Base-by-base conservation (phyloP, 202 grass and related monocot species). In the Zizania palustris region DNA sequence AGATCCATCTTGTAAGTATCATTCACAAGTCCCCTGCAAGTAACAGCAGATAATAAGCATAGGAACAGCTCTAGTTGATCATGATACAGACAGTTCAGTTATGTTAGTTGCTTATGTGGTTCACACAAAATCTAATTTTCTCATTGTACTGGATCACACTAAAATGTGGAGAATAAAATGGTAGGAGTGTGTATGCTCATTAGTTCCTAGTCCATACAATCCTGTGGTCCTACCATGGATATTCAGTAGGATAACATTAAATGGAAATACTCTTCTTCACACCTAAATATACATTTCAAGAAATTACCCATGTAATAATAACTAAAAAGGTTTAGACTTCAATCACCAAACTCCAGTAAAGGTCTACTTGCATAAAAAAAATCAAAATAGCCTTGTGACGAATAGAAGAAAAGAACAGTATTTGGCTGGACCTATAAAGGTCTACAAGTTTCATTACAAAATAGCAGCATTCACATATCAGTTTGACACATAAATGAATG, bases 1-100 rank as follows among this genome's bases (percentile, higher is more conserved):
- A 99, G 89, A 70, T 99, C 92, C 91, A 92, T 99, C 84, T 91
- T 99, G 57, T 99, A 98, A 57, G 91, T 98, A 76, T 99, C 96
- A 74, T 99, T 99, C 66, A 96, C 96, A 33, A 99, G 81, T 64
- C 96, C 96, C 96, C 96, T 99, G 63, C 79, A 86, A 69, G 46
- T 68, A 74, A 77, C 6, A 76, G 49, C 60, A 45, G 49, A 14
- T 43, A 58, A 69, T 64, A 57, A 83, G 57, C 60, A 73, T 54
- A 82, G 7, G 63, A 20, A 78, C 40, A 54, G 3, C n/a, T 53
- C 49, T 78, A 15, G 15, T 39, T 71, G 48, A 45, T 59, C 16
- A 64, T 64, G 28, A 36, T 58, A n/a, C 39, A 78, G 19, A 51
- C 1, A 6, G 15, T 55, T 16, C 37, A 16, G 7, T 49, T 46